Base-by-base conservation (phyloP, 768 basidiomycete genomes). In the Jaapia argillacea region DNA sequence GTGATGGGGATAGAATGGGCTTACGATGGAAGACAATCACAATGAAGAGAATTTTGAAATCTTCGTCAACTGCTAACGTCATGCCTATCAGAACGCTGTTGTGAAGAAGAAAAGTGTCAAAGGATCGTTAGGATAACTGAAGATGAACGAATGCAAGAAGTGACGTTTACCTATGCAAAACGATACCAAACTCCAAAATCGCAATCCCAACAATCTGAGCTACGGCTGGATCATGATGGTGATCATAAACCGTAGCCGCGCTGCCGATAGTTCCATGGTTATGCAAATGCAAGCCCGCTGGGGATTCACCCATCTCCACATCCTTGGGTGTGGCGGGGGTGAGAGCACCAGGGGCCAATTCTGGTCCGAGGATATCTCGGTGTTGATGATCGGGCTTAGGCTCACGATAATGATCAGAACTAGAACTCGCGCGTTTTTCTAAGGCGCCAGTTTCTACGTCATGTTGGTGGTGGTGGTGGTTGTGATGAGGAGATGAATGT, bases 151-250 rank as follows among this genome's bases (percentile, higher is more conserved):
- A 14, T 7, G 23, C 53, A n/a, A n/a, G 38, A n/a, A n/a, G n/a
- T n/a, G n/a, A n/a, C n/a, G n/a, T n/a, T n/a, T 43, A 75, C 80
- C 82, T 86, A 56, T 93, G 92, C 24, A 97, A 61, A 4, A 90
- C 59, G 24, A 97, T 89, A 52, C 94, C 94, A 53, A 96, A 94
- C 58, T 99, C 94, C 38, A 99, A 69, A 45, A 97, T 92, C 25
- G 76, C 88, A 38, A 99, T 73, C 12, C 91, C 92, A 38, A 96
- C 70, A 27, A 92, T 61, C 58, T 93, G 90, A 2, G 87, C 80
- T 6, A 65, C 44, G 2, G 74, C 62, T 16, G 65, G 64, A 28
- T 79, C 71, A n/a, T n/a, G n/a, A n/a, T n/a, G 39, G 24, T 51
- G 38, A 5, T 14, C 35, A 23, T 43, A 24, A 35, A 57, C 48